Evolutionary conservation across 2,329 filamentous ascomycete species (phyloP).

Genomic region (Colletotrichum neosansevieriae): DNA sequence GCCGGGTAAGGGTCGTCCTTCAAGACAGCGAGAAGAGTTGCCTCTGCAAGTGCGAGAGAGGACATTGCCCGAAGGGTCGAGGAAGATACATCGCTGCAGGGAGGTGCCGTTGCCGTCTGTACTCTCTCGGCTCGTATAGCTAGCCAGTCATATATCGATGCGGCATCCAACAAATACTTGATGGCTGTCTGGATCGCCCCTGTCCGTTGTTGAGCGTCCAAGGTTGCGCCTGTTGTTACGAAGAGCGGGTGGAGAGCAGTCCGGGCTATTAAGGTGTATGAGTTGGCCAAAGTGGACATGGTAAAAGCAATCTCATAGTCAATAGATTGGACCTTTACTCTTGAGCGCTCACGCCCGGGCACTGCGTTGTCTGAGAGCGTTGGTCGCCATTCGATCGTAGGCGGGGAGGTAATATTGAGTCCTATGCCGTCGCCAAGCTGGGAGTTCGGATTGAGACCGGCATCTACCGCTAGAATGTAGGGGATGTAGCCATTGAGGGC

Average conservation of each 20-base stretch:
- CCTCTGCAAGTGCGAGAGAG: constrained; percentile 83
- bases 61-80: constrained; percentile 67
- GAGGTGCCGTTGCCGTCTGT: constrained; percentile 51
- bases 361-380: constrained; percentile 77
- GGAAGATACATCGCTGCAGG: constrained; percentile 66
- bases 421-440: constrained; percentile 71
- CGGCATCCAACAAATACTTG: constrained; percentile 81
- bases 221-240: constrained; percentile 70
- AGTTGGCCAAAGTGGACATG: constrained; percentile 81
- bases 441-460: constrained; percentile 72
- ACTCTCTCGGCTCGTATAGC: constrained; percentile 65
- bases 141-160: constrained; percentile 82
- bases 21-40: constrained; percentile 87
- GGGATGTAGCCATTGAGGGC: constrained; percentile 84
- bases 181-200: constrained; percentile 80
- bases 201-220: constrained; percentile 74
- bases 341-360: constrained; percentile 72
- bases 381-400: constrained; percentile 85
- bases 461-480: constrained; percentile 82
- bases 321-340: constrained; percentile 78
- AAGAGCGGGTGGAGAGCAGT: constrained; percentile 80
- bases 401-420: constrained; percentile 70
- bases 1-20: constrained; percentile 96
- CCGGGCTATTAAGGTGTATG: constrained; percentile 79
- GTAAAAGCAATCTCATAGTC: constrained; percentile 88